A percentile compares a stretch with the other conserved stretches of the same genome.
These are phyloP conservation scores for Aspergillus sp. DNA, from an alignment of 2,329 filamentous ascomycete species.

Conservation along the genomic window DNA sequence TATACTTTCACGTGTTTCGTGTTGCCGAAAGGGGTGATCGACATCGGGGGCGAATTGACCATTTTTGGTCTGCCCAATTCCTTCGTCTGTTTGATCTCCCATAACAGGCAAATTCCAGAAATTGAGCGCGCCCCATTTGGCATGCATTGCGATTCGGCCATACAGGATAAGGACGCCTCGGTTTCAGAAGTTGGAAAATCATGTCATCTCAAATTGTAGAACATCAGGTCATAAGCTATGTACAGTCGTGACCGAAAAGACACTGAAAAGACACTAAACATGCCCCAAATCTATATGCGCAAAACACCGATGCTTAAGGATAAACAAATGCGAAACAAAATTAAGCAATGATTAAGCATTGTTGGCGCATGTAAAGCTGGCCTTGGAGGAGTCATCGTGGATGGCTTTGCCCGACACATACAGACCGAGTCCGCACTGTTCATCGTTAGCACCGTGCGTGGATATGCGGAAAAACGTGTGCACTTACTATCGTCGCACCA, in stretches of 20 bases:
- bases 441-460: neutral
- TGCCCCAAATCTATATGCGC: slow-evolving; percentile 3
- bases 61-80: too few relatives aligned
- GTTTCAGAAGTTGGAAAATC: neutral
- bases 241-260: neutral
- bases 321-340: neutral
- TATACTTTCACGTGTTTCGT: too few relatives aligned
- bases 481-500: slow-evolving; percentile 21
- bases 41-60: too few relatives aligned
- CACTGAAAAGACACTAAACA: neutral
- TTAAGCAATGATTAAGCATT: slow-evolving; percentile 5
- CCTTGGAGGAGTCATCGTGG: slow-evolving; percentile 23
- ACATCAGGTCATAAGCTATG: neutral
- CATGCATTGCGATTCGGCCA: too few relatives aligned
- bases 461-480: neutral
- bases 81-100: too few relatives aligned
- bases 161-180: too few relatives aligned
- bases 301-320: slow-evolving; percentile 1
- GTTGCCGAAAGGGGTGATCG: too few relatives aligned
- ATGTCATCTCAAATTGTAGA: neutral
- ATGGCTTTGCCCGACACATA: slow-evolving; percentile 34
- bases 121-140: too few relatives aligned
- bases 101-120: too few relatives aligned
- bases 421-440: slow-evolving; percentile 29
- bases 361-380: slow-evolving; percentile 34